Evolutionary conservation across 495 filamentous ascomycete species (phyloP).

Genomic region (Xylaria castorea): DNA sequence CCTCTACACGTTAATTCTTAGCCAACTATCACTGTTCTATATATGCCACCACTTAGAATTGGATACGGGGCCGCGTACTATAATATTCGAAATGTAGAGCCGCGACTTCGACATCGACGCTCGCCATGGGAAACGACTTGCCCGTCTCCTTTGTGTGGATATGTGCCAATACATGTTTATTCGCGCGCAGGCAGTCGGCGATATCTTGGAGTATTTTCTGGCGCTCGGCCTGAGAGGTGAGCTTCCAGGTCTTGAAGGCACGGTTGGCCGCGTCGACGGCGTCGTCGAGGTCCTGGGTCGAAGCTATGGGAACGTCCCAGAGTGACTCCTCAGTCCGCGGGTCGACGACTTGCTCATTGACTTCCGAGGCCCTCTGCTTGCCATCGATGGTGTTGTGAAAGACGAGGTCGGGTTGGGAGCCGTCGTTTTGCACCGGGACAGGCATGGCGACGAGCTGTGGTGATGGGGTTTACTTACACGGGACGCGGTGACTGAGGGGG

Average conservation of each 20-base stretch:
- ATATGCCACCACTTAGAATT: background rate
- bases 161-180: conserved; percentile 45
- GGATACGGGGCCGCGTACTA: conserved; percentile 23
- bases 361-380: conserved; percentile 45
- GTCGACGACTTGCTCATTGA: conserved; percentile 49
- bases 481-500: background rate
- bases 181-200: conserved; percentile 46
- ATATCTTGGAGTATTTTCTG: conserved; percentile 61
- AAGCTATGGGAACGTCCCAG: conserved; percentile 54
- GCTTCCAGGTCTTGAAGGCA: conserved; percentile 54
- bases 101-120: conserved; percentile 35
- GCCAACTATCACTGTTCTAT: background rate
- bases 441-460: conserved; percentile 31
- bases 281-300: conserved; percentile 55
- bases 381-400: conserved; percentile 58
- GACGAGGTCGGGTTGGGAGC: conserved; percentile 30
- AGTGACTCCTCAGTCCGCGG: conserved; percentile 56
- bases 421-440: conserved; percentile 33
- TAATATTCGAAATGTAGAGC: conserved; percentile 42
- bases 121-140: conserved; percentile 46
- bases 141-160: conserved; percentile 51
- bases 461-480: background rate
- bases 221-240: conserved; percentile 53
- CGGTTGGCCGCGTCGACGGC: conserved; percentile 54
- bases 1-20: conserved; percentile 32